A percentile compares a stretch with the other conserved stretches of the same genome.
Evolutionary conservation across 176 grass and related monocot species (phyloP).

Genomic region (Avena sativa): DNA sequence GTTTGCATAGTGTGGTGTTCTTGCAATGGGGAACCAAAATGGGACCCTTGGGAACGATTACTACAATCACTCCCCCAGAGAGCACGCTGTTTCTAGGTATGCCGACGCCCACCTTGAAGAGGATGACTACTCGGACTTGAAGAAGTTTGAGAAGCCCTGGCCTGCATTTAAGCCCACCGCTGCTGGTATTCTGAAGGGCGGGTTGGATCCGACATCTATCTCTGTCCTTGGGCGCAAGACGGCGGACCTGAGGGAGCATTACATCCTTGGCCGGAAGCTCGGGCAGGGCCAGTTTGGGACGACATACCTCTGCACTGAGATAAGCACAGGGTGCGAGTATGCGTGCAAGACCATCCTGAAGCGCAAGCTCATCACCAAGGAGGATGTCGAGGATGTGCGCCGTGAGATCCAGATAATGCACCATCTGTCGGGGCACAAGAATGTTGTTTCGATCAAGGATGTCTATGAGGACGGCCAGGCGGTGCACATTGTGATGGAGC

Average conservation of each 20-base stretch:
- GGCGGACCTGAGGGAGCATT: constrained; percentile 65
- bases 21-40: constrained; percentile 60
- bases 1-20: constrained; percentile 30
- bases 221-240: constrained; percentile 79
- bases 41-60: constrained; percentile 62
- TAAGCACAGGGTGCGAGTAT: constrained; percentile 74
- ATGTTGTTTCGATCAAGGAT: constrained; percentile 91
- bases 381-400: constrained; percentile 85
- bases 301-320: constrained; percentile 89
- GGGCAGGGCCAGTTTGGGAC: constrained; percentile 96
- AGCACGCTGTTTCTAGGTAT: constrained; percentile 37
- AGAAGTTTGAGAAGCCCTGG: constrained; percentile 55
- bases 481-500: constrained; percentile 95
- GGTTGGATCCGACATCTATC: constrained; percentile 48
- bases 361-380: constrained; percentile 72
- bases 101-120: constrained; percentile 43
- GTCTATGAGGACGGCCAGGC: constrained; percentile 73
- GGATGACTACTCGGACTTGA: constrained; percentile 45
- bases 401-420: constrained; percentile 99
- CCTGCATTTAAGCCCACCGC: constrained; percentile 55
- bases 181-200: constrained; percentile 49
- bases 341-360: constrained; percentile 95
- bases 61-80: constrained; percentile 41
- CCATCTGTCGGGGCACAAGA: constrained; percentile 86
- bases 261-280: constrained; percentile 73